Percentiles rank a stretch among this genome's conserved stretches.
These are phyloP conservation scores for Eutrema japonicum DNA, from an alignment of 345 rosid species.

Conservation along the genomic window DNA sequence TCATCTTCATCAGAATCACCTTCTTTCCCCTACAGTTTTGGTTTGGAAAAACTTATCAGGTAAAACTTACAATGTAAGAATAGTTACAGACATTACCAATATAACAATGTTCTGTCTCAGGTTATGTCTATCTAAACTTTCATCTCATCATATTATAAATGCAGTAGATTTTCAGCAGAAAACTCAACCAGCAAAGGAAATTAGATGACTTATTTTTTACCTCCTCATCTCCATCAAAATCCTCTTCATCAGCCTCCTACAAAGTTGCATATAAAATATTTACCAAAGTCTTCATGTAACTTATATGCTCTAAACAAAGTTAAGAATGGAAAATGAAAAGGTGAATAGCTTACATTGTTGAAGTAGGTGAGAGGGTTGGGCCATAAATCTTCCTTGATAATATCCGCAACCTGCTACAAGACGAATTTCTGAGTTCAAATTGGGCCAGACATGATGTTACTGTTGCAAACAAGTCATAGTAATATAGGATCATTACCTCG, in stretches of 20 bases:
- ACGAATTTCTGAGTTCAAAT: conserved; percentile 26
- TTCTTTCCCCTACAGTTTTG: conserved; percentile 53
- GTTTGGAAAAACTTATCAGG: conserved; percentile 18
- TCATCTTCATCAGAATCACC: conserved; percentile 63
- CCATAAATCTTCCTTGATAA: conserved; percentile 96
- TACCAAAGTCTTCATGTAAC: conserved; percentile 5
- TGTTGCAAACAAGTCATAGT: conserved; percentile 1
- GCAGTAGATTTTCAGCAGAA: not conserved
- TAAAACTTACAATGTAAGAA: not conserved
- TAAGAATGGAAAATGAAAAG: conserved; percentile 1
- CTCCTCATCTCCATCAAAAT: conserved; percentile 57
- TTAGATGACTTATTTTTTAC: conserved; percentile 33
- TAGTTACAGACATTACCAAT: not conserved
- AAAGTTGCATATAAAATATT: conserved; percentile 17
- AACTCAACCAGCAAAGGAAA: not conserved
- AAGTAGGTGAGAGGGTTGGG: conserved; percentile 89
- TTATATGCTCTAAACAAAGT: conserved; percentile 13
- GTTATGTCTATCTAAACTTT: not conserved
- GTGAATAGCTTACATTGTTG: conserved; percentile 59
- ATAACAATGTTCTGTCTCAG: not conserved
- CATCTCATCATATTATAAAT: conserved; percentile 9
- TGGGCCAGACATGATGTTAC: conserved; percentile 15
- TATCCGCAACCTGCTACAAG: conserved; percentile 76
- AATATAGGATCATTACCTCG: conserved; percentile 56
- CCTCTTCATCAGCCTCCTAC: conserved; percentile 79